Conservation (phyloP, 495 filamentous ascomycete species). For the Penicillium alfredii region DNA sequence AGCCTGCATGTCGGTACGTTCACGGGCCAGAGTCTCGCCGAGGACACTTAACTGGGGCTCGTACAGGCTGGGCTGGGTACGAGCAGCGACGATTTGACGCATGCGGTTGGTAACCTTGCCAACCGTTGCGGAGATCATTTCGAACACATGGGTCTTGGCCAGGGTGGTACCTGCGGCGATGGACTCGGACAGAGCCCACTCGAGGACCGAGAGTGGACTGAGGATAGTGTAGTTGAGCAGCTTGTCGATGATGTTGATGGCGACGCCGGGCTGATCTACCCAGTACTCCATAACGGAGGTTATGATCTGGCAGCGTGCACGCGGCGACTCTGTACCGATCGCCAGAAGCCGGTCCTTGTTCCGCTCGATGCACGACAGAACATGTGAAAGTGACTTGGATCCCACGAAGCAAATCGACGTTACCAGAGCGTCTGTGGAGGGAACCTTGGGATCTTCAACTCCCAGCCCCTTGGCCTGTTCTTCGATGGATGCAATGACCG, state of each 20-base stretch:
- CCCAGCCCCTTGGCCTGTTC: slow-evolving; percentile 60
- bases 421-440: slow-evolving; percentile 86
- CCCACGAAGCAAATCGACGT: slow-evolving; percentile 89
- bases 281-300: slow-evolving; percentile 88
- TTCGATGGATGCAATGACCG: slow-evolving; percentile 70
- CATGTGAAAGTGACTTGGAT: slow-evolving; percentile 91
- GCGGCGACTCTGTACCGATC: slow-evolving; percentile 64
- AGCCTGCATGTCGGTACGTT: slow-evolving; percentile 64
- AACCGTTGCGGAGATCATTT: slow-evolving; percentile 82
- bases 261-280: slow-evolving; percentile 86
- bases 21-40: slow-evolving; percentile 58
- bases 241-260: slow-evolving; percentile 92
- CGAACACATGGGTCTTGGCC: slow-evolving; percentile 68
- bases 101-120: slow-evolving; percentile 88
- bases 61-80: slow-evolving; percentile 47
- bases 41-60: slow-evolving; percentile 56
- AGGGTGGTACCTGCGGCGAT: slow-evolving; percentile 63
- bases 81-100: slow-evolving; percentile 68
- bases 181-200: slow-evolving; percentile 74
- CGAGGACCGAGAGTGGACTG: slow-evolving; percentile 70
- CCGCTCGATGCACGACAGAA: slow-evolving; percentile 91
- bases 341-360: slow-evolving; percentile 85
- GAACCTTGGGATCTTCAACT: slow-evolving; percentile 65
- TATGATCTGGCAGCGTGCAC: slow-evolving; percentile 80
- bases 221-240: slow-evolving; percentile 96